Percentiles rank a stretch among this genome's conserved stretches.
Conservation (phyloP, 768 basidiomycete species). For the Xanthoconium purpureum region DNA sequence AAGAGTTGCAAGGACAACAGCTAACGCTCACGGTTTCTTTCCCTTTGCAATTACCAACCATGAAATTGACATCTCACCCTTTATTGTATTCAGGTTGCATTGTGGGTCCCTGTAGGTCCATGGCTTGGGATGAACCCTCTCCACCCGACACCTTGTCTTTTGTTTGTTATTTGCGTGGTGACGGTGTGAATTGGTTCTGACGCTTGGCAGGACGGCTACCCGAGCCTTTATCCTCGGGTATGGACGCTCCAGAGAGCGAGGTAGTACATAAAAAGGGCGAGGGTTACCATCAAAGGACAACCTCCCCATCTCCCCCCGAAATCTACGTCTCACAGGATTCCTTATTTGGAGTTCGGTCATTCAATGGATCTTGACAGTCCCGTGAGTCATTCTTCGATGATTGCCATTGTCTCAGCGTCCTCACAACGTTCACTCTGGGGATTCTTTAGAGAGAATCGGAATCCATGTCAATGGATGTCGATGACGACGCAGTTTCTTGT, state of each 20-base stretch:
- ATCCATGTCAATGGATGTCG: conserved; percentile 11
- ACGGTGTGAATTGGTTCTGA: conserved; percentile 9
- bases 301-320: not conserved
- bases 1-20: conserved; percentile 10
- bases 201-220: not conserved
- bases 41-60: not conserved
- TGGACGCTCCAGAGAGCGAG: not conserved
- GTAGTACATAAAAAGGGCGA: conserved; percentile 17
- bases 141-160: conserved; percentile 12
- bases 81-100: conserved; percentile 17
- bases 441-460: conserved; percentile 7
- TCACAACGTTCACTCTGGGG: not conserved
- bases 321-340: not conserved
- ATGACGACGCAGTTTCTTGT: not conserved
- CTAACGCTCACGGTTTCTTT: not conserved
- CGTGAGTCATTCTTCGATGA: conserved; percentile 10
- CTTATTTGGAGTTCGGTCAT: not conserved
- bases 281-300: not conserved
- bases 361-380: conserved; percentile 14
- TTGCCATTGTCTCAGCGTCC: not conserved
- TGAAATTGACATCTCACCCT: not conserved
- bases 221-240: conserved; percentile 1
- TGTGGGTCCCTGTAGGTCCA: conserved; percentile 27
- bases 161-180: conserved; percentile 8
- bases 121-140: not conserved